phyloP scores from a whole-genome alignment of 1,284 basidiomycete genomes.

The Trichosporon inkin region DNA sequence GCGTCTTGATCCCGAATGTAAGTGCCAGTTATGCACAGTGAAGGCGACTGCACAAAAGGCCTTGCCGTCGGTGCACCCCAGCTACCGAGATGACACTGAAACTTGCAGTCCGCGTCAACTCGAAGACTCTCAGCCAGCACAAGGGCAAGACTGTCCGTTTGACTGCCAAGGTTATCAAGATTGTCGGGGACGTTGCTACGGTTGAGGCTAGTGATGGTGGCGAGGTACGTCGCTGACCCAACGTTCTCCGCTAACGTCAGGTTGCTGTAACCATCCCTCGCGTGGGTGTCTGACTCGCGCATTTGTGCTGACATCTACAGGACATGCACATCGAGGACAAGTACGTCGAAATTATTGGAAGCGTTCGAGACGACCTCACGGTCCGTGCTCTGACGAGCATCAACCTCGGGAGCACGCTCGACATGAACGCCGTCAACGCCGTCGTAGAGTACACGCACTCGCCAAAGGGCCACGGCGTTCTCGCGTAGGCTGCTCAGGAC shows the following conservation, averaged over 20 bases:
- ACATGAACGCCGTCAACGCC: conserved; percentile 44
- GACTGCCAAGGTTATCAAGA: conserved; percentile 63
- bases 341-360: conserved; percentile 72
- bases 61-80: too few relatives aligned
- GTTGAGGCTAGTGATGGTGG: conserved; percentile 70
- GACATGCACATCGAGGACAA: conserved; percentile 55
- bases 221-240: conserved; percentile 48
- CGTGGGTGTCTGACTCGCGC: conserved; percentile 46
- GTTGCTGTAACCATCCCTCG: conserved; percentile 57
- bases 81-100: neutral
- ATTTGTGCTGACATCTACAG: conserved; percentile 43
- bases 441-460: conserved; percentile 44
- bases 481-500: conserved; percentile 19
- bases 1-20: conserved; percentile 43
- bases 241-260: conserved; percentile 28
- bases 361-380: conserved; percentile 59
- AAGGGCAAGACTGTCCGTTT: conserved; percentile 61
- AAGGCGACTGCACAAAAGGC: too few relatives aligned
- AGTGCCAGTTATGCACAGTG: conserved; percentile 11
- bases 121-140: conserved; percentile 35
- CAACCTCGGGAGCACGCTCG: conserved; percentile 61
- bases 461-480: conserved; percentile 41
- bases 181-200: conserved; percentile 58
- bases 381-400: conserved; percentile 63
- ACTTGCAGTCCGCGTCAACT: conserved; percentile 43